Conservation (phyloP, 495 filamentous ascomycete species). For the Penicillium cataractarum region DNA sequence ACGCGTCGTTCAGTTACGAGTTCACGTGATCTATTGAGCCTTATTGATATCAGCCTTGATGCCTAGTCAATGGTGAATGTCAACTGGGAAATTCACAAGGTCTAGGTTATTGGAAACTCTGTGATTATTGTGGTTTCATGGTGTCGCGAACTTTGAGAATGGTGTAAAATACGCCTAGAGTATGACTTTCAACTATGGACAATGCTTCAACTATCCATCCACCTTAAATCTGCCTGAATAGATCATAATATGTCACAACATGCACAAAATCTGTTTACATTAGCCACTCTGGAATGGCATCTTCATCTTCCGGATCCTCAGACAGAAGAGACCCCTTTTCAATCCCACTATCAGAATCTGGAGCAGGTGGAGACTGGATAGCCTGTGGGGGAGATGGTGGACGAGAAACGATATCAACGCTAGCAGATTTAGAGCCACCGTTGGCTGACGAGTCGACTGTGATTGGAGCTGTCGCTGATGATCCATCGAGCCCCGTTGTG, state of each 20-base stretch:
- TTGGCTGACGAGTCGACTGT: conserved; percentile 30
- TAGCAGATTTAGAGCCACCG: conserved; percentile 30
- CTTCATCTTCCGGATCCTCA: conserved; percentile 69
- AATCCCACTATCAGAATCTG: conserved; percentile 39
- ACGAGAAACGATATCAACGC: conserved; percentile 29
- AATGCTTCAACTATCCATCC: not conserved
- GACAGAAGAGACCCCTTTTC: conserved; percentile 55
- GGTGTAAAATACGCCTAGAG: not conserved
- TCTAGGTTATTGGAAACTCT: not conserved
- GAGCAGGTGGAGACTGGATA: conserved; percentile 10
- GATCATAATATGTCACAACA: not conserved
- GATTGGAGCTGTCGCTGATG: conserved; percentile 30
- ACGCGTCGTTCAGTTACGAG: conserved; percentile 27
- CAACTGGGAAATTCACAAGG: not conserved
- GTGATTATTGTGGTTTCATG: not conserved
- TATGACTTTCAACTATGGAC: not conserved
- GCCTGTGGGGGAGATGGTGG: conserved; percentile 24
- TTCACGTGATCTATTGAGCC: conserved; percentile 2
- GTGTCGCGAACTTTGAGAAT: not conserved
- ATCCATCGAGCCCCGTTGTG: conserved; percentile 15
- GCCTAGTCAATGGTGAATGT: not conserved
- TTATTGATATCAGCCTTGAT: no score
- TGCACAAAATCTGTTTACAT: conserved; percentile 26
- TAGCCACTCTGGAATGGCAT: conserved; percentile 69
- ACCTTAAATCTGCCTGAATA: not conserved